Evolutionary conservation across 2,329 filamentous ascomycete species (phyloP).

Genomic region (Diaporthe australafricana): DNA sequence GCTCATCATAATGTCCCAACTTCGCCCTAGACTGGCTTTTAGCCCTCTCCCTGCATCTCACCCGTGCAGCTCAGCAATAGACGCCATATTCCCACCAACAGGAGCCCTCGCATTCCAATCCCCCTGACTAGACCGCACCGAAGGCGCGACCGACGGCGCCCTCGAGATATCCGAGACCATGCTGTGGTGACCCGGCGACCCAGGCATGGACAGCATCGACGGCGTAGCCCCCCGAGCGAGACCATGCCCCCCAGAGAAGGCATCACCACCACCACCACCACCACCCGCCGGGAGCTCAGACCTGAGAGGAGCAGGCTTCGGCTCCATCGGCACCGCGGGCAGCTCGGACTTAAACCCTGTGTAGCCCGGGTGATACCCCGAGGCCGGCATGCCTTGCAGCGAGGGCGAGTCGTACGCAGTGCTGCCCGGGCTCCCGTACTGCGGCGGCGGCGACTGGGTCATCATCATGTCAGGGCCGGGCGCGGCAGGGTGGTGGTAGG

Average conservation of each 20-base stretch:
- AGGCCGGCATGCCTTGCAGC: too few species aligned
- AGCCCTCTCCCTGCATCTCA: neutral
- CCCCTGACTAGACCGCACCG: neutral
- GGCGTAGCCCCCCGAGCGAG: slow-evolving; percentile 3
- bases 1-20: neutral
- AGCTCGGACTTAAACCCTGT: slow-evolving; percentile 17
- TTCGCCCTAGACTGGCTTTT: neutral
- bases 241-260: neutral
- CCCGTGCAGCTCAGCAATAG: slow-evolving; percentile 21
- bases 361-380: neutral
- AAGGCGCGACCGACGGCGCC: slow-evolving; percentile 4
- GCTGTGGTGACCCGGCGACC: slow-evolving; percentile 1
- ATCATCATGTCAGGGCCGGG: neutral
- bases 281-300: slow-evolving; percentile 15
- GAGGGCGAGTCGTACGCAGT: neutral
- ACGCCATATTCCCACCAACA: neutral
- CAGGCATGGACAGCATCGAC: slow-evolving; percentile 16
- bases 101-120: neutral
- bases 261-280: too few species aligned
- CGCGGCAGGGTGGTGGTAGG: slow-evolving; percentile 4
- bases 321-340: neutral
- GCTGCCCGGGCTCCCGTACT: slow-evolving; percentile 3
- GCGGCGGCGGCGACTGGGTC: slow-evolving; percentile 14
- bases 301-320: neutral
- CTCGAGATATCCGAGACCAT: slow-evolving; percentile 22